Evolutionary conservation across 2,329 filamentous ascomycete genomes (phyloP).

Genomic region (Botrytis deweyae): DNA sequence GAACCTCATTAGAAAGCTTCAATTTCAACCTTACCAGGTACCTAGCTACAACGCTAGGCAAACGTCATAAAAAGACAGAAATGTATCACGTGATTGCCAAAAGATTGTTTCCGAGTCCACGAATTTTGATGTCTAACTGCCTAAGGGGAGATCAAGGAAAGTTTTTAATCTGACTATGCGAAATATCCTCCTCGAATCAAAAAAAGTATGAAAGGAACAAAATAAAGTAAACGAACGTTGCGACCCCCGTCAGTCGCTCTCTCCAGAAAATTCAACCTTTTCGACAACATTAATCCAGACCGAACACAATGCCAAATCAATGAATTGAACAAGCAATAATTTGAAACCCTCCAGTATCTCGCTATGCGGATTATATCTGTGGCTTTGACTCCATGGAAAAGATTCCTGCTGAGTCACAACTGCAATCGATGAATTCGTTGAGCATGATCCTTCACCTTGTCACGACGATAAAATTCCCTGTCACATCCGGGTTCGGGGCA

Average conservation of each 20-base stretch:
- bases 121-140: background rate
- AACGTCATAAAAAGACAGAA: background rate
- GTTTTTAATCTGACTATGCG: too few species aligned
- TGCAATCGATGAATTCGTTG: background rate
- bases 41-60: background rate
- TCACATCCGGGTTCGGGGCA: background rate
- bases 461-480: background rate
- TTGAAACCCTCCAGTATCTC: background rate
- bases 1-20: background rate
- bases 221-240: background rate
- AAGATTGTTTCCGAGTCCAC: background rate
- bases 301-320: background rate
- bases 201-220: background rate
- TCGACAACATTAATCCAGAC: background rate
- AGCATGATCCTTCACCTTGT: background rate
- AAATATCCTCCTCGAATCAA: background rate
- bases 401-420: background rate
- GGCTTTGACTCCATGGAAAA: background rate
- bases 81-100: background rate
- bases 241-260: background rate
- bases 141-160: background rate
- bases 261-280: too few species aligned
- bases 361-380: background rate
- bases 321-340: background rate
- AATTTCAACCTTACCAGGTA: background rate